A percentile compares a stretch with the other conserved stretches of the same genome.
Evolutionary conservation across 768 basidiomycete genomes (phyloP).

Genomic region (Leucocoprinus leucothites): DNA sequence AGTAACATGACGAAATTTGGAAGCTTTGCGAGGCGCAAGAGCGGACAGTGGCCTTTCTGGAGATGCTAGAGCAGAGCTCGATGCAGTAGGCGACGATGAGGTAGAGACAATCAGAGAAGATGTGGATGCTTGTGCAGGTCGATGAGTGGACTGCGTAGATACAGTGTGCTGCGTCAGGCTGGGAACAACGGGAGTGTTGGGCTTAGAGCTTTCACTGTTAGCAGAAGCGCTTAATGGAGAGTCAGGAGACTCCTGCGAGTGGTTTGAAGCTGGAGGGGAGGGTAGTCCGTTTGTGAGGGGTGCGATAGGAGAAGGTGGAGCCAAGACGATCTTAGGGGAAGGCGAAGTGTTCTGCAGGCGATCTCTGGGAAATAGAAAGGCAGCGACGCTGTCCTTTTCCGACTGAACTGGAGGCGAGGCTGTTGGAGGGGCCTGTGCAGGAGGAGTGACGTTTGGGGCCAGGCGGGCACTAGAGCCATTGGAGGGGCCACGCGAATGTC

Average conservation of each 20-base stretch:
- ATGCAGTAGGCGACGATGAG: slow-evolving; percentile 2
- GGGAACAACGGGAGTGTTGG: neutral
- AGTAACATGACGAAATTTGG: slow-evolving; percentile 34
- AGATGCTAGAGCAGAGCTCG: slow-evolving; percentile 1
- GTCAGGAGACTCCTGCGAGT: slow-evolving; percentile 7
- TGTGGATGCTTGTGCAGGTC: neutral
- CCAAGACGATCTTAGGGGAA: slow-evolving; percentile 9
- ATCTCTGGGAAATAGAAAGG: neutral
- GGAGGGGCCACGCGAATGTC: slow-evolving; percentile 39
- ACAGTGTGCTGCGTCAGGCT: neutral
- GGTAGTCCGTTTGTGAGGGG: slow-evolving; percentile 10
- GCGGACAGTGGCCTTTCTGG: slow-evolving; percentile 2
- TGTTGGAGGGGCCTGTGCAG: slow-evolving; percentile 22
- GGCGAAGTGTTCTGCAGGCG: neutral
- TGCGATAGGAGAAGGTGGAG: slow-evolving; percentile 11
- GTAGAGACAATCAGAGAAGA: neutral
- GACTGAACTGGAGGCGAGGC: slow-evolving; percentile 12
- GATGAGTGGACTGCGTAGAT: neutral
- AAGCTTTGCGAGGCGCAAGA: slow-evolving; percentile 41
- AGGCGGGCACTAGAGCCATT: slow-evolving; percentile 22
- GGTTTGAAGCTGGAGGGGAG: slow-evolving; percentile 12
- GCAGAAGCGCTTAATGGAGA: neutral
- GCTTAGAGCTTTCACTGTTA: neutral
- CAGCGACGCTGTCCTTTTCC: neutral
- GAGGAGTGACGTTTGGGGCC: slow-evolving; percentile 24